phyloP scores from a whole-genome alignment of 2,329 filamentous ascomycete species.

The Colletotrichum sp. region DNA sequence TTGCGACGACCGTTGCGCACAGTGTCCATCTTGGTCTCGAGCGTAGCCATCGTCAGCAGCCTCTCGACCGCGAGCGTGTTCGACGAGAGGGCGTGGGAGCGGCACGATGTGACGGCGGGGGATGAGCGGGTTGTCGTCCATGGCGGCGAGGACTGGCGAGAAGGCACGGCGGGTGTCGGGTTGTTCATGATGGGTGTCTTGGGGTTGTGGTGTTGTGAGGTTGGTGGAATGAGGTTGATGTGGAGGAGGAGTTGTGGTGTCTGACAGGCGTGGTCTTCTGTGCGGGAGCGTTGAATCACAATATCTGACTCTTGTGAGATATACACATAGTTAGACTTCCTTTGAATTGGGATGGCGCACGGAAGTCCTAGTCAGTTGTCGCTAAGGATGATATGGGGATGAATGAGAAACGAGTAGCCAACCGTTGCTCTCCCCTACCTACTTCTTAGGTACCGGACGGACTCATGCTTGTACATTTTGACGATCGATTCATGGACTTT shows the following conservation, averaged over 20 bases:
- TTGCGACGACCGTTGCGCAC: neutral
- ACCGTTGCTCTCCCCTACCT: no score
- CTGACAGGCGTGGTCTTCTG: no score
- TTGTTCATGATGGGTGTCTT: neutral
- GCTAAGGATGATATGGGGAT: no score
- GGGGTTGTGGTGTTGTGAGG: neutral
- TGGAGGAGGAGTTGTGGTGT: neutral
- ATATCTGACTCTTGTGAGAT: no score
- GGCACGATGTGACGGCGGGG: neutral
- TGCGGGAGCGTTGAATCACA: no score
- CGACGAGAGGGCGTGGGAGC: neutral
- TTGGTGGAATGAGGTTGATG: neutral
- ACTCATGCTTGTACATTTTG: no score
- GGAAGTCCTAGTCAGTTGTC: no score
- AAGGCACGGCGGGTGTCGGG: neutral
- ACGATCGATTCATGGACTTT: no score
- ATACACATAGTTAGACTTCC: no score
- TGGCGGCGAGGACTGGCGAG: neutral
- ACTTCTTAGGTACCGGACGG: no score
- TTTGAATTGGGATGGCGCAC: no score
- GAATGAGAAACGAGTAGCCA: no score
- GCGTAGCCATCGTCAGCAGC: constrained; percentile 16
- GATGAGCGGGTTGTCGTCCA: constrained; percentile 14
- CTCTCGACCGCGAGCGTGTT: constrained; percentile 11
- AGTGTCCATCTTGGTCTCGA: constrained; percentile 15